A percentile compares a stretch with the other conserved stretches of the same genome.
Conservation (phyloP, 192 early-diverging fungal genomes). For the Coemansia nantahalensis region DNA sequence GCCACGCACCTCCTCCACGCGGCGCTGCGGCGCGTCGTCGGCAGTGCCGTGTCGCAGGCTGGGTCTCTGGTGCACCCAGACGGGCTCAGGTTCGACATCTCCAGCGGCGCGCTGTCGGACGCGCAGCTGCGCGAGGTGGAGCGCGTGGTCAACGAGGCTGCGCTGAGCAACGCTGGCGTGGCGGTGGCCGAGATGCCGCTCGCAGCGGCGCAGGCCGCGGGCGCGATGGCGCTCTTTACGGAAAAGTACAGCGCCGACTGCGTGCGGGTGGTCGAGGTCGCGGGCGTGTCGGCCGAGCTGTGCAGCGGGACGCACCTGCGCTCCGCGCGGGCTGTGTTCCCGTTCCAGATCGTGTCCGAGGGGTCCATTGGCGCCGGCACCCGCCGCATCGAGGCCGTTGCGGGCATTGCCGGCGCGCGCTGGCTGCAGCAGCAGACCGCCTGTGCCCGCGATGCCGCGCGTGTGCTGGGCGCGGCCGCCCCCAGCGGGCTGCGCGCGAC, state of each 20-base stretch:
- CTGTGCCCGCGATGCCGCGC: slow-evolving; percentile 57
- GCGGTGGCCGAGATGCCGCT: slow-evolving; percentile 80
- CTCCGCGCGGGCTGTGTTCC: slow-evolving; percentile 84
- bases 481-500: slow-evolving; percentile 66
- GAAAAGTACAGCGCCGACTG: slow-evolving; percentile 92
- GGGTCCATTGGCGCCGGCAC: slow-evolving; percentile 92
- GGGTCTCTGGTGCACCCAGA: slow-evolving; percentile 90
- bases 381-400: slow-evolving; percentile 90
- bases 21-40: slow-evolving; percentile 82
- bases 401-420: slow-evolving; percentile 81
- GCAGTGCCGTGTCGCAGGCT: slow-evolving; percentile 76
- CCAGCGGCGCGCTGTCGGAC: slow-evolving; percentile 61
- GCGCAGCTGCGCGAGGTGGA: slow-evolving; percentile 70
- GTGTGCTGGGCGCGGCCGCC: slow-evolving; percentile 53
- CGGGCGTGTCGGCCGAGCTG: slow-evolving; percentile 83
- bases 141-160: slow-evolving; percentile 70
- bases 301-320: slow-evolving; percentile 96
- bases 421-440: slow-evolving; percentile 67
- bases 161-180: slow-evolving; percentile 69
- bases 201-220: slow-evolving; percentile 71
- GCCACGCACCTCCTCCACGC: slow-evolving; percentile 93
- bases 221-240: slow-evolving; percentile 89
- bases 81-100: slow-evolving; percentile 94
- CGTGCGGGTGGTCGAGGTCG: slow-evolving; percentile 89
- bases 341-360: slow-evolving; percentile 83